Conservation (phyloP, 225 moss, liverwort and hornwort genomes). For the Polytrichum formosum region DNA sequence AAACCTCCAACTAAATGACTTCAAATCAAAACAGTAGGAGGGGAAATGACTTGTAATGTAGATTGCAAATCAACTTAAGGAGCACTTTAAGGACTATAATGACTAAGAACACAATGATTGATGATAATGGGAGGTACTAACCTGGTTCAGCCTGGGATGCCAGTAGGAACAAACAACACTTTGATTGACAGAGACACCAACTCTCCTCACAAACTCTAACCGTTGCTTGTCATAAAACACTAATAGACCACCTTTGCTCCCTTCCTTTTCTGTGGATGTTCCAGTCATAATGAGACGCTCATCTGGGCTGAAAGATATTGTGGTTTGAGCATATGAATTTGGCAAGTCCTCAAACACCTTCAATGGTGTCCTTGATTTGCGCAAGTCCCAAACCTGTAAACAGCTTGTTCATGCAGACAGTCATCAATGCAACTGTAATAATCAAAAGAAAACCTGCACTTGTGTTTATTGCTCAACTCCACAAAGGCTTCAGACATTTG, state of each 20-base stretch:
- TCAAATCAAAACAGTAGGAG: background rate
- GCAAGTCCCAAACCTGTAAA: constrained; percentile 90
- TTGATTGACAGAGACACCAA: constrained; percentile 81
- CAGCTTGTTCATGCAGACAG: background rate
- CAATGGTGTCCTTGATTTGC: constrained; percentile 67
- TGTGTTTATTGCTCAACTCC: too few relatives aligned
- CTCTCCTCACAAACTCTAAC: constrained; percentile 79
- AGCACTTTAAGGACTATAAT: too few relatives aligned
- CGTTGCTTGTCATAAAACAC: constrained; percentile 71
- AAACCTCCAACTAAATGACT: background rate
- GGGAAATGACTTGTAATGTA: too few relatives aligned
- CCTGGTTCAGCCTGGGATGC: constrained; percentile 99
- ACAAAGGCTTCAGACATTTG: too few relatives aligned
- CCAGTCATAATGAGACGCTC: constrained; percentile 95
- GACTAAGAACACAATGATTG: too few relatives aligned
- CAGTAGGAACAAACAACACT: constrained; percentile 84
- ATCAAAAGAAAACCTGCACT: too few relatives aligned
- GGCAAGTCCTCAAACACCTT: constrained; percentile 68
- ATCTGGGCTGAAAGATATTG: constrained; percentile 91
- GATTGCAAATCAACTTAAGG: too few relatives aligned
- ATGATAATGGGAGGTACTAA: constrained; percentile 13
- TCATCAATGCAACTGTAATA: background rate
- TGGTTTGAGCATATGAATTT: constrained; percentile 93
- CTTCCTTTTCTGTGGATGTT: constrained; percentile 89
- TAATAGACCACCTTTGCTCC: constrained; percentile 71